Percentiles rank a stretch among this genome's conserved stretches.
Conservation (phyloP, 345 rosid species). For the Eucalyptus fibrosa region DNA sequence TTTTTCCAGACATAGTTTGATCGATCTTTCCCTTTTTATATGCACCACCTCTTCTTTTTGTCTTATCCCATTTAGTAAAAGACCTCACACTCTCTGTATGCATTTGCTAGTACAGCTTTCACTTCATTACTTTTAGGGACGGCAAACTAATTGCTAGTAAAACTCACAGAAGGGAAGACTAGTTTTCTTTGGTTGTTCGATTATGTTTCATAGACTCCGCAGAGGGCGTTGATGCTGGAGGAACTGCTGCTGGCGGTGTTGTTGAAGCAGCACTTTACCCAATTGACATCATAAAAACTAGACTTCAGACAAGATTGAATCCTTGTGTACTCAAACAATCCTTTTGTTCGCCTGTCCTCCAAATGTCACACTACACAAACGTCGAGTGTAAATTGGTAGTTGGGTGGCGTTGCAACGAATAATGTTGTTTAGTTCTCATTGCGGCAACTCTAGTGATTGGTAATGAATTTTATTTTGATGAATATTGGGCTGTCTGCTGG, state of each 20-base stretch:
- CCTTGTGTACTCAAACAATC: neutral
- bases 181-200: neutral
- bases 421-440: neutral
- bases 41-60: neutral
- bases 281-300: constrained; percentile 76
- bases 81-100: neutral
- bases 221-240: constrained; percentile 67
- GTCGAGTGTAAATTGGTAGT: neutral
- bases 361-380: neutral
- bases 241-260: constrained; percentile 28
- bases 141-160: neutral
- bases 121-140: neutral
- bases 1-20: neutral
- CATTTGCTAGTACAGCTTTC: neutral
- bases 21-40: neutral
- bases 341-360: neutral
- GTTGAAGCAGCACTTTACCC: constrained; percentile 83
- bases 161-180: neutral
- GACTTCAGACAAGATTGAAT: constrained; percentile 38
- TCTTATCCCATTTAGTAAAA: neutral
- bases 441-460: neutral
- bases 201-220: neutral
- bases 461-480: neutral
- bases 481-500: neutral
- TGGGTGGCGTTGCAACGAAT: neutral